Percentiles rank a stretch among this genome's conserved stretches.
phyloP scores from a whole-genome alignment of 768 basidiomycete species.

The Lactarius trivialis region DNA sequence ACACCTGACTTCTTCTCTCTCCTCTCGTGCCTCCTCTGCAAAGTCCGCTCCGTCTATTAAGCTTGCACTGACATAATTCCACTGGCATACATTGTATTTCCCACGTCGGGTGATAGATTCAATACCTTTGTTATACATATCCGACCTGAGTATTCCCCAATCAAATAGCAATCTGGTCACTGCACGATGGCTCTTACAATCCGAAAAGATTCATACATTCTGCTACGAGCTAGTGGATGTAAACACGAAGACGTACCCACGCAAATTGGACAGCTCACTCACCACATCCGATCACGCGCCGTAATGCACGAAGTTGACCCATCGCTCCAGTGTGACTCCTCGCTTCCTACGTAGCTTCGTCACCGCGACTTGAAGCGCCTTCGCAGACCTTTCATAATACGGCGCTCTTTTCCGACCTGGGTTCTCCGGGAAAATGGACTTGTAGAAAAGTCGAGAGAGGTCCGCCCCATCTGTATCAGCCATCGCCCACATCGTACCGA shows the following conservation, averaged over 20 bases:
- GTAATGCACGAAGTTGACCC: slow-evolving; percentile 5
- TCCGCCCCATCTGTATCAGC: not conserved
- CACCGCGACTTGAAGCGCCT: not conserved
- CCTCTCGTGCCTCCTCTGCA: not conserved
- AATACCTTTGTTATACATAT: not conserved
- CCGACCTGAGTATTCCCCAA: not conserved
- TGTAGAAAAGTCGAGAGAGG: not conserved
- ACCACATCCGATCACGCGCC: not conserved
- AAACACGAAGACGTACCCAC: not conserved
- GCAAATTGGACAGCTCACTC: too few species aligned
- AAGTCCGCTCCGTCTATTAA: not conserved
- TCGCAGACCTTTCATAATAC: not conserved
- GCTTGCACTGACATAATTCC: not conserved
- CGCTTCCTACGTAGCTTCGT: not conserved
- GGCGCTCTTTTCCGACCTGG: not conserved
- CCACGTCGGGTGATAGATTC: not conserved
- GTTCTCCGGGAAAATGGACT: not conserved
- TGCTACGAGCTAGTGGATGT: not conserved
- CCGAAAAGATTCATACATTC: too few species aligned
- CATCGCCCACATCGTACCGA: slow-evolving; percentile 14
- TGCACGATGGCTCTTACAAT: not conserved
- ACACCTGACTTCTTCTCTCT: not conserved
- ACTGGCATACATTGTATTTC: too few species aligned
- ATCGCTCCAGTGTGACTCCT: not conserved
- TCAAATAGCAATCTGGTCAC: not conserved